Percentiles rank a stretch among this genome's conserved stretches.
Evolutionary conservation across 208 protist species (phyloP).

Genomic region (Trypanosoma avium): DNA sequence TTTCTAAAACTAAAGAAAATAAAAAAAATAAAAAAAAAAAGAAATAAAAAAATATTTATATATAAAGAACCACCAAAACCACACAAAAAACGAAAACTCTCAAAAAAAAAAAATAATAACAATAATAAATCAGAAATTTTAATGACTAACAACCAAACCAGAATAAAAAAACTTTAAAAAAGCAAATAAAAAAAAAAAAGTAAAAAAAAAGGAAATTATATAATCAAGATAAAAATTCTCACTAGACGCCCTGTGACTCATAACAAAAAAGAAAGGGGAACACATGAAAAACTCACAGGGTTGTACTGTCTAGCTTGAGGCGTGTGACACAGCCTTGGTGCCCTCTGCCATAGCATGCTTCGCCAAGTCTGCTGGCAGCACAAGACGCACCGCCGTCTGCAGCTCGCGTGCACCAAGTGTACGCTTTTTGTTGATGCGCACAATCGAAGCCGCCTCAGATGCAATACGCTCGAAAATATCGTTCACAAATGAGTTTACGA

Average conservation of each 20-base stretch:
- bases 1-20: slow-evolving; percentile 6
- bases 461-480: slow-evolving; percentile 98
- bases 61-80: slow-evolving; percentile 8
- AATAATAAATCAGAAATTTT: slow-evolving; percentile 14
- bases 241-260: too few species aligned
- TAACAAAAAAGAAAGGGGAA: slow-evolving; percentile 8
- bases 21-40: slow-evolving; percentile 18
- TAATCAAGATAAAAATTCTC: too few species aligned
- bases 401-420: slow-evolving; percentile 96
- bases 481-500: slow-evolving; percentile 98
- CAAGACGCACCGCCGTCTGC: slow-evolving; percentile 96
- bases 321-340: slow-evolving; percentile 95
- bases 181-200: slow-evolving; percentile 6
- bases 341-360: slow-evolving; percentile 99
- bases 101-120: slow-evolving; percentile 14
- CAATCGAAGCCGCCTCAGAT: slow-evolving; percentile 91
- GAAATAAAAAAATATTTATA: slow-evolving; percentile 14
- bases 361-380: slow-evolving; percentile 97
- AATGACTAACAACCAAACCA: background rate
- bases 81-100: slow-evolving; percentile 16
- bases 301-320: slow-evolving; percentile 11
- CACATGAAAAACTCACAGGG: background rate
- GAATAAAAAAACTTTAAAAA: slow-evolving; percentile 5
- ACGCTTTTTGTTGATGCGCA: slow-evolving; percentile 94
- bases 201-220: too few species aligned